Percentiles rank a stretch among this genome's conserved stretches.
These are phyloP conservation scores for Chondrus crispus DNA, from an alignment of 23 red algal genomes.

Conservation along the genomic window DNA sequence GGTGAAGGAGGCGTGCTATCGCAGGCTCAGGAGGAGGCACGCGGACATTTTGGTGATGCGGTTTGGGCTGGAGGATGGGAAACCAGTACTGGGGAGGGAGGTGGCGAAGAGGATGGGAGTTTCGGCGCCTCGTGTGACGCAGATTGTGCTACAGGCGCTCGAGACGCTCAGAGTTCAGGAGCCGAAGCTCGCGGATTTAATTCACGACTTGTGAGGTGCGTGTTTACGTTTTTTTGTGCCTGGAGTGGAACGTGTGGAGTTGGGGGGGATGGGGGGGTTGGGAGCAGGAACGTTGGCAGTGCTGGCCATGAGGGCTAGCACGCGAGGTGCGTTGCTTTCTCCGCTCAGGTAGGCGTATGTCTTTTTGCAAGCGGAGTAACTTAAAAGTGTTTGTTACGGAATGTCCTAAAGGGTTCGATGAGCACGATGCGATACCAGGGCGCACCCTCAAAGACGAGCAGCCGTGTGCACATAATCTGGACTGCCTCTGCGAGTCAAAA, in stretches of 20 bases:
- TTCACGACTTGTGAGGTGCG: constrained; percentile 18
- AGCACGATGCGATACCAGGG: no score
- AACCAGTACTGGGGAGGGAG: background rate
- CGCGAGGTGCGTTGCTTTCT: no score
- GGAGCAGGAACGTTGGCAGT: no score
- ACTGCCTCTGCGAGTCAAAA: no score
- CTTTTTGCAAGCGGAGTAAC: no score
- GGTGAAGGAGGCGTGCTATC: constrained; percentile 7
- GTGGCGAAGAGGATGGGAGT: constrained; percentile 14
- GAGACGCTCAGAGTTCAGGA: background rate
- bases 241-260: background rate
- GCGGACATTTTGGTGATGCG: constrained; percentile 43
- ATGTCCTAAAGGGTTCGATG: no score
- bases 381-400: no score
- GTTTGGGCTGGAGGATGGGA: constrained; percentile 70
- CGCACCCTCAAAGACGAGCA: no score
- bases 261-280: background rate
- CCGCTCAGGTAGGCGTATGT: no score
- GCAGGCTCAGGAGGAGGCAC: constrained; percentile 37
- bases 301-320: no score
- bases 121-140: constrained; percentile 31
- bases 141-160: constrained; percentile 27
- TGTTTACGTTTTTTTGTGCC: no score
- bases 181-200: background rate
- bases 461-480: no score